Conservation (phyloP, 2,329 filamentous ascomycete species). For the Juglanconis sp. region DNA sequence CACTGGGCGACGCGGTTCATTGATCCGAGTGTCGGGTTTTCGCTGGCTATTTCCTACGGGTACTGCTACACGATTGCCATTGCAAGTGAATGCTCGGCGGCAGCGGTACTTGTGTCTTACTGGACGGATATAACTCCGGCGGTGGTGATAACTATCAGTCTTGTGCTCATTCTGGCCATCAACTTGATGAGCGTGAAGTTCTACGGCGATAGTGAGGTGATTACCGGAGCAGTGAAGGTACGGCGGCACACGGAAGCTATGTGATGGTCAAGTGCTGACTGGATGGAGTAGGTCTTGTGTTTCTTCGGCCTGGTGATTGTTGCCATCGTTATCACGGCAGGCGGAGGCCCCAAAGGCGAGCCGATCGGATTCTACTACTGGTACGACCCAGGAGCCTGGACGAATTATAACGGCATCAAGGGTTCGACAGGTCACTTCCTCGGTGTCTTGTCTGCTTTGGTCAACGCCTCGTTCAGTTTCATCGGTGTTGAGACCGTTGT, state of each 20-base stretch:
- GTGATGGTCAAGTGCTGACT: background rate
- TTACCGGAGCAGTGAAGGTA: slow-evolving; percentile 15
- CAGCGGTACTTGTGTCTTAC: slow-evolving; percentile 20
- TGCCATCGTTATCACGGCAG: slow-evolving; percentile 21
- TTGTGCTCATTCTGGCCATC: slow-evolving; percentile 12
- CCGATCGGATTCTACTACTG: slow-evolving; percentile 21
- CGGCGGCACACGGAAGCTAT: too few species aligned
- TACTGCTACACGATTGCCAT: slow-evolving; percentile 21
- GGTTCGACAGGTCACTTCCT: slow-evolving; percentile 20
- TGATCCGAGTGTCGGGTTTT: slow-evolving; percentile 18
- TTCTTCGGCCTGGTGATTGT: slow-evolving; percentile 20
- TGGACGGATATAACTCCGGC: slow-evolving; percentile 19
- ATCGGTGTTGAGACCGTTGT: slow-evolving; percentile 20
- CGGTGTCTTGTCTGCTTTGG: slow-evolving; percentile 19
- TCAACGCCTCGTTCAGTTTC: slow-evolving; percentile 19
- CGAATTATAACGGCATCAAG: slow-evolving; percentile 19
- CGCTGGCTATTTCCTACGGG: slow-evolving; percentile 19
- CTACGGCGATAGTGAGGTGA: slow-evolving; percentile 15
- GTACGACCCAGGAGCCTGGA: slow-evolving; percentile 20
- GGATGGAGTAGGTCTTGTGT: slow-evolving; percentile 8
- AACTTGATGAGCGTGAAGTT: slow-evolving; percentile 18
- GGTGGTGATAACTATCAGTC: slow-evolving; percentile 17
- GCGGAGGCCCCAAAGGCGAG: slow-evolving; percentile 18
- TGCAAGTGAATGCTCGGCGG: slow-evolving; percentile 18
- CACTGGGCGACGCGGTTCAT: slow-evolving; percentile 21